Conservation (phyloP, 106 monocot species). For the Alisma plantagoaquatica region DNA sequence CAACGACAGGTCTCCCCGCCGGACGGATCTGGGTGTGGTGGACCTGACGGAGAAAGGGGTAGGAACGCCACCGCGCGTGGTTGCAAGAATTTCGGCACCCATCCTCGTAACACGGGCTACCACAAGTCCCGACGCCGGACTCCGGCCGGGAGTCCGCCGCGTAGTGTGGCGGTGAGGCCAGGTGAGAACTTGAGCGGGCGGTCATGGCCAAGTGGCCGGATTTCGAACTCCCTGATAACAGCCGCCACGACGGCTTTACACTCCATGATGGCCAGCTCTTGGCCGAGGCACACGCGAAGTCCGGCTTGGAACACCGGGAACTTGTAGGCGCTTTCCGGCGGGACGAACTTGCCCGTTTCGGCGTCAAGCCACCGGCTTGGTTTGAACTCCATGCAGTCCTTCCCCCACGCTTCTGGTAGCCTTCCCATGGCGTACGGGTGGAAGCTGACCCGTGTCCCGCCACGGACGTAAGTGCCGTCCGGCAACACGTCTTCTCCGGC, state of each 20-base stretch:
- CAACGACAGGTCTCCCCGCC: too few species aligned
- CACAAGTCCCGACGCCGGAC: too few species aligned
- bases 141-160: constrained; percentile 29
- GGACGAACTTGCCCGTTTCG: constrained; percentile 30
- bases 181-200: constrained; percentile 34
- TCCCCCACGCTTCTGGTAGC: constrained; percentile 46
- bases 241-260: constrained; percentile 41
- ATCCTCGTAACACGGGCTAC: too few species aligned
- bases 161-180: constrained; percentile 42
- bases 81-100: too few species aligned
- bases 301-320: constrained; percentile 71
- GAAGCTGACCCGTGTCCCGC: constrained; percentile 17
- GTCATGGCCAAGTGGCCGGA: neutral
- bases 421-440: constrained; percentile 55
- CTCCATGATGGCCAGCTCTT: constrained; percentile 70
- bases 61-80: too few species aligned
- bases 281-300: constrained; percentile 47
- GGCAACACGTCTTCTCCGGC: constrained; percentile 22
- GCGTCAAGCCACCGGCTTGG: constrained; percentile 43
- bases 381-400: constrained; percentile 41
- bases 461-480: constrained; percentile 10
- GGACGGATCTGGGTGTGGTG: too few species aligned
- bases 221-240: constrained; percentile 30
- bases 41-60: too few species aligned
- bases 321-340: constrained; percentile 37